Evolutionary conservation across 2,329 filamentous ascomycete species (phyloP).

Genomic region (Penicillium sp.): DNA sequence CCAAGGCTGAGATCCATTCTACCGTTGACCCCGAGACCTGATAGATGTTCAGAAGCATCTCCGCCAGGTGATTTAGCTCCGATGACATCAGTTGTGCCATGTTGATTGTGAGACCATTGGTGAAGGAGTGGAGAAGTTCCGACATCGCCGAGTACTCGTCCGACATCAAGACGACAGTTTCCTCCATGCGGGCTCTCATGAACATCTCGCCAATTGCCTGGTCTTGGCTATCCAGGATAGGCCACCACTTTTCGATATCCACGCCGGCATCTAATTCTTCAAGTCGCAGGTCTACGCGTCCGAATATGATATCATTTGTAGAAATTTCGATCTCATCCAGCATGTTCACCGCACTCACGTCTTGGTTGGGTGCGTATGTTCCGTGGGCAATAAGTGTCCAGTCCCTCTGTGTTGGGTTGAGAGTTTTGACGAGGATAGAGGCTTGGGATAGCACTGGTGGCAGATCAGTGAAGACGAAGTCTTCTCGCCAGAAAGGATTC

Average conservation of each 20-base stretch:
- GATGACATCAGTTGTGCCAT: conserved; percentile 76
- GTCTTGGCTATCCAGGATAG: conserved; percentile 71
- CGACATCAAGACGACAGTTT: conserved; percentile 82
- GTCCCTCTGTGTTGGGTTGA: conserved; percentile 49
- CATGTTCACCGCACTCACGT: conserved; percentile 40
- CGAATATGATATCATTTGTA: conserved; percentile 47
- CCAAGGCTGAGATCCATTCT: conserved; percentile 89
- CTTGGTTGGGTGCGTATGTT: conserved; percentile 43
- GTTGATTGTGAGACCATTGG: conserved; percentile 77
- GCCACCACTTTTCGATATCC: conserved; percentile 85
- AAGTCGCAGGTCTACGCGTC: conserved; percentile 73
- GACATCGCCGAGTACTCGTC: conserved; percentile 81
- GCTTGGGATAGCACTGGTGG: conserved; percentile 49
- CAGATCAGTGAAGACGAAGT: conserved; percentile 48
- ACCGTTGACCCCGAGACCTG: conserved; percentile 81
- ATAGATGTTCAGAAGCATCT: conserved; percentile 88
- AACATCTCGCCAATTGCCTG: conserved; percentile 79
- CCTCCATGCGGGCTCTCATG: conserved; percentile 78
- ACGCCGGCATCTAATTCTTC: conserved; percentile 74
- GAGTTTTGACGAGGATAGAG: conserved; percentile 46
- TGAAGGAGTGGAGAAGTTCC: conserved; percentile 80
- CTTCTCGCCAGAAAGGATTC: conserved; percentile 51
- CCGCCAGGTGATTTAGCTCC: conserved; percentile 75
- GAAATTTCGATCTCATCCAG: conserved; percentile 49
- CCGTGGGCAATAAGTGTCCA: conserved; percentile 50